Percentiles rank a stretch among this genome's conserved stretches.
Evolutionary conservation across 352 stramenopile species (phyloP).

Genomic region (Phytophthora pisi): DNA sequence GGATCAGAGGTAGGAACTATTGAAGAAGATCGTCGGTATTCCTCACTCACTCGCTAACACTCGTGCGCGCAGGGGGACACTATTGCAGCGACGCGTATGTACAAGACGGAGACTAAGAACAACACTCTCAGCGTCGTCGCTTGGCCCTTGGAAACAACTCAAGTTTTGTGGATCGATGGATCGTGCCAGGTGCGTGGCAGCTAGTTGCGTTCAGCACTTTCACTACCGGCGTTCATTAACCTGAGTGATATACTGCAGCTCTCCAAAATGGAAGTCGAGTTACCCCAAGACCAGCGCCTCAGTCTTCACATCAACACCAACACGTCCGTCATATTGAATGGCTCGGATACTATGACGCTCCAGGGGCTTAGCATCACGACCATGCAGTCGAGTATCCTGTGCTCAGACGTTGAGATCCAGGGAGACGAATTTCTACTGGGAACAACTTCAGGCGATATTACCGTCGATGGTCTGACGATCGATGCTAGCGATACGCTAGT

Average conservation of each 20-base stretch:
- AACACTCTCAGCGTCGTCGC: conserved; percentile 32
- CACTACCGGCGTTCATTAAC: background rate
- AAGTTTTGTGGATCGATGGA: conserved; percentile 70
- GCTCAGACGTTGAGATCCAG: conserved; percentile 41
- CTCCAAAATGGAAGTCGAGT: conserved; percentile 43
- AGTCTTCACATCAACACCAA: conserved; percentile 52
- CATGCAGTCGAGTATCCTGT: conserved; percentile 56
- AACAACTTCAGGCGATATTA: conserved; percentile 60
- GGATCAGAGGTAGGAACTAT: conserved; percentile 41
- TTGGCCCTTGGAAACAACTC: conserved; percentile 42
- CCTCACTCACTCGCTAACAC: background rate
- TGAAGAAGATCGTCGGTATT: background rate
- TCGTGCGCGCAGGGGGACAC: conserved; percentile 26
- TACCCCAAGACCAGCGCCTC: conserved; percentile 37
- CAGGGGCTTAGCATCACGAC: conserved; percentile 45
- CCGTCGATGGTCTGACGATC: conserved; percentile 46
- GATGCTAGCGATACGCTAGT: conserved; percentile 33
- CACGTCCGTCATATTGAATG: conserved; percentile 58
- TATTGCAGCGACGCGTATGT: conserved; percentile 28
- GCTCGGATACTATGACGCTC: conserved; percentile 34
- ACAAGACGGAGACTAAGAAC: conserved; percentile 34
- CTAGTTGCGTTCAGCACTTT: background rate
- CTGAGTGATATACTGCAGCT: conserved; percentile 28
- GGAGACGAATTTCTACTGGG: conserved; percentile 40
- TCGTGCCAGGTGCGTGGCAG: conserved; percentile 61